phyloP scores from a whole-genome alignment of 345 rosid genomes.

The Acer yangbiense region DNA sequence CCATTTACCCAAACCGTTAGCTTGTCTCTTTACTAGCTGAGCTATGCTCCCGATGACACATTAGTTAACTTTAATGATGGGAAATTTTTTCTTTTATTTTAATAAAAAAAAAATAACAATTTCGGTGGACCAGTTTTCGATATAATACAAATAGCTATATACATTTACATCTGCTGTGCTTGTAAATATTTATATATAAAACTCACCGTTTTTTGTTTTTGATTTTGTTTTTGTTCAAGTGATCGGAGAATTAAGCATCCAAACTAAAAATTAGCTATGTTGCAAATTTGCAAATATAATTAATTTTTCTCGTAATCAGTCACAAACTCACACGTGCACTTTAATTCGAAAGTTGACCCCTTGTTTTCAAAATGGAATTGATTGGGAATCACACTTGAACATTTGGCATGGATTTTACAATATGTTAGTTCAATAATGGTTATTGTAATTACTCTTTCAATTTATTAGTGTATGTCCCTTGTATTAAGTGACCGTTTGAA shows the following conservation, averaged over 20 bases:
- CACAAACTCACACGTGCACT: slow-evolving; percentile 34
- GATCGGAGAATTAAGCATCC: background rate
- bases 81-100: no score
- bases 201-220: no score
- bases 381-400: slow-evolving; percentile 21
- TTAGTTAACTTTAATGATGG: no score
- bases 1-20: no score
- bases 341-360: slow-evolving; percentile 32
- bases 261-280: background rate
- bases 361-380: slow-evolving; percentile 24
- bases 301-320: slow-evolving; percentile 9
- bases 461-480: no score
- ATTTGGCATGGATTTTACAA: background rate
- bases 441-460: no score
- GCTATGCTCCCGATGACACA: no score
- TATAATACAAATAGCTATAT: background rate
- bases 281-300: background rate
- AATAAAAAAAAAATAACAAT: background rate
- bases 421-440: no score
- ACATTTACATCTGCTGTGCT: background rate
- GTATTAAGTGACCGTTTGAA: no score
- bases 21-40: no score
- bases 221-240: background rate
- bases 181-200: background rate
- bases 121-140: background rate